Conservation (phyloP, 257 asterid genomes). For the Rubia yunnanensis region DNA sequence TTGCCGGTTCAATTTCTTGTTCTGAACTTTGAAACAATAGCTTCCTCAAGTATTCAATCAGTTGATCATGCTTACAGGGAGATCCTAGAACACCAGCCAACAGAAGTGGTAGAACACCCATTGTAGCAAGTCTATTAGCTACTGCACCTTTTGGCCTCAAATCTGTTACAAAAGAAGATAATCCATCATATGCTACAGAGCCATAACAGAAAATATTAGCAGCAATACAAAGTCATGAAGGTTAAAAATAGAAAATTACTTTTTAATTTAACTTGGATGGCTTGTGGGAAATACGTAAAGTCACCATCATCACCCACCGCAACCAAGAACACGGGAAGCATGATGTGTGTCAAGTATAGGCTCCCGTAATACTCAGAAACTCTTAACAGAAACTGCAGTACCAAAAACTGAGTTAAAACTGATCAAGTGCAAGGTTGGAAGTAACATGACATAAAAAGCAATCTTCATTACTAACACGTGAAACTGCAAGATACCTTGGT, state of each 20-base stretch:
- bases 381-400: conserved; percentile 62
- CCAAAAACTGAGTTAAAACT: conserved; percentile 12
- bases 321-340: conserved; percentile 79
- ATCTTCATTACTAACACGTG: not conserved
- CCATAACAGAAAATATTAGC: not conserved
- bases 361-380: conserved; percentile 72
- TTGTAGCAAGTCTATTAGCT: conserved; percentile 61
- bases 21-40: conserved; percentile 54
- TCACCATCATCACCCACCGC: conserved; percentile 78
- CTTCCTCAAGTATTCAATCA: conserved; percentile 64
- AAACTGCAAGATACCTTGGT: conserved; percentile 45
- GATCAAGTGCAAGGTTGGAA: conserved; percentile 4
- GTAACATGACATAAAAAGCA: not conserved
- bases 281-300: conserved; percentile 51
- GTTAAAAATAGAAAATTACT: conserved; percentile 26
- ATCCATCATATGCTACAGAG: conserved; percentile 3
- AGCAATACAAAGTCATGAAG: not conserved
- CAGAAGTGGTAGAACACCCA: conserved; percentile 85
- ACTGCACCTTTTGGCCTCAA: conserved; percentile 64
- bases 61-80: conserved; percentile 56
- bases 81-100: conserved; percentile 94
- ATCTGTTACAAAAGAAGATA: conserved; percentile 32
- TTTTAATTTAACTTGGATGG: conserved; percentile 46
- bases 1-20: conserved; percentile 49
- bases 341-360: conserved; percentile 60